These are phyloP conservation scores for Wallacemonas sp. DNA, from an alignment of 208 protist species.

Conservation along the genomic window DNA sequence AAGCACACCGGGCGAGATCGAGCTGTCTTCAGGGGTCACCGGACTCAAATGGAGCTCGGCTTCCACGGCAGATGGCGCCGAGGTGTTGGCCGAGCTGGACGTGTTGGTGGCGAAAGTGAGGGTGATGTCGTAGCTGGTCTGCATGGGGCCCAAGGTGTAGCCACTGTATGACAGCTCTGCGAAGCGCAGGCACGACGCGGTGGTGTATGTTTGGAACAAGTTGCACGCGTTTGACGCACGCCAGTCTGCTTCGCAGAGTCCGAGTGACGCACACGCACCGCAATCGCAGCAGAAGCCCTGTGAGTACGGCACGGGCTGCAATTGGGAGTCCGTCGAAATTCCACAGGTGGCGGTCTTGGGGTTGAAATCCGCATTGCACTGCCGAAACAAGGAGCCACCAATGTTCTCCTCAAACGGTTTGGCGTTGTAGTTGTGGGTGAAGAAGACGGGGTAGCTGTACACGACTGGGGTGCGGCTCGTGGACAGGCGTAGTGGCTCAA, in stretches of 20 bases:
- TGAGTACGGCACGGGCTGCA: slow-evolving; percentile 65
- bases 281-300: slow-evolving; percentile 89
- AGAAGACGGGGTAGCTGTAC: slow-evolving; percentile 84
- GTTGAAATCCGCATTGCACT: slow-evolving; percentile 62
- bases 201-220: slow-evolving; percentile 47
- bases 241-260: slow-evolving; percentile 53
- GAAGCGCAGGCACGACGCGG: slow-evolving; percentile 86
- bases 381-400: slow-evolving; percentile 35
- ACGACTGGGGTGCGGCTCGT: slow-evolving; percentile 58
- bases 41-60: slow-evolving; percentile 52
- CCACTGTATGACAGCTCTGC: slow-evolving; percentile 76
- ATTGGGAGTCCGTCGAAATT: slow-evolving; percentile 33
- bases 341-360: slow-evolving; percentile 68
- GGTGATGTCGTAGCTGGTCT: slow-evolving; percentile 63
- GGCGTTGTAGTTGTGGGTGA: slow-evolving; percentile 82
- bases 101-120: slow-evolving; percentile 40
- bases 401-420: slow-evolving; percentile 79
- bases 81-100: neutral
- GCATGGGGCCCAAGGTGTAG: slow-evolving; percentile 65
- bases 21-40: slow-evolving; percentile 29
- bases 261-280: slow-evolving; percentile 57
- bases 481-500: slow-evolving; percentile 63
- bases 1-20: slow-evolving; percentile 36
- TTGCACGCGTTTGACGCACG: slow-evolving; percentile 63
- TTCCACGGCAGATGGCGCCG: neutral